Evolutionary conservation across 148 eudicot species (phyloP), one percentile per base, ranked within the genome.

Genomic region (Pouteria glomerata): DNA sequence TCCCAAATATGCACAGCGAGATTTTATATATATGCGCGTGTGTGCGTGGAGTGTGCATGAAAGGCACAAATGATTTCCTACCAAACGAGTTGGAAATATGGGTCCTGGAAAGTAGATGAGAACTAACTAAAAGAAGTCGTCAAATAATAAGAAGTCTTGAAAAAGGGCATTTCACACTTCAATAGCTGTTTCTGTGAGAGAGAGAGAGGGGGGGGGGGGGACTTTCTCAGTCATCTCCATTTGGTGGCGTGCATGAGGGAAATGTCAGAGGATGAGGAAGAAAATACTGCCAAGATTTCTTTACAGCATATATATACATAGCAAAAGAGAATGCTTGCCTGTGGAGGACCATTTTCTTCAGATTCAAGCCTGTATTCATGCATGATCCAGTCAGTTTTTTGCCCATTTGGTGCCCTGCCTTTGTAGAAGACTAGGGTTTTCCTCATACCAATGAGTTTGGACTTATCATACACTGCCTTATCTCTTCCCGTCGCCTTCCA

Each of bases 331-430:
- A 24, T 37, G 30, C 68, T 69, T 85, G 68, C 97, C 92, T 89
- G 97, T 52, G 95, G 92, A 84, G 89, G 92, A 52, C 83, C 90
- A 74, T 89, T 92, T 55, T 86, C 89, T 59, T 92, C 92, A 2
- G 96, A 84, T 78, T 91, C 97, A 26, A 92, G 97, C 64, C 97
- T 85, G 73, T 89, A 92, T 65, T 92, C 97, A 71, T 92, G 97
- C 90, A 92, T 92, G 77, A 92, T 92, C 97, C 97, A 91, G 41
- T 91, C 97, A 26, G 85, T 66, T 77, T 91, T 91, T 52, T 85
- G 90, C 15, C 97, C 97, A 74, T 92, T 92, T 33, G 97, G 97
- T 16, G 97, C n/a, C n/a, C n/a, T n/a, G n/a, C n/a, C n/a, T n/a
- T n/a, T n/a, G n/a, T n/a, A n/a, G n/a, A n/a, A n/a, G n/a, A n/a